Percentiles rank a stretch among this genome's conserved stretches.
Conservation (phyloP, 495 filamentous ascomycete genomes). For the Cercophora scortea region DNA sequence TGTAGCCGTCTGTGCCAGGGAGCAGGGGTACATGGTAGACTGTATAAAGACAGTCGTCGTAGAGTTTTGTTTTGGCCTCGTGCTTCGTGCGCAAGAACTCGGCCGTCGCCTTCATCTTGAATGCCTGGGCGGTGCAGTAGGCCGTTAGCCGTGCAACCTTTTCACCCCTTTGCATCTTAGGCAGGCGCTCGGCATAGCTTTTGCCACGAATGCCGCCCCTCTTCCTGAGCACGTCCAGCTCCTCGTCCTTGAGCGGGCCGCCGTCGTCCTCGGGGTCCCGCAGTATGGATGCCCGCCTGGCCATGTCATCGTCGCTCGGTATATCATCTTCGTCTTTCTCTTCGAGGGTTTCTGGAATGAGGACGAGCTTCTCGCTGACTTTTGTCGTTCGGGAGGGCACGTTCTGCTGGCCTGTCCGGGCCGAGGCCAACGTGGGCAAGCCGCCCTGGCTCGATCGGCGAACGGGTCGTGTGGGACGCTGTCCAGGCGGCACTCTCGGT, state of each 20-base stretch:
- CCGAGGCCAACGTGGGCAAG: constrained; percentile 33
- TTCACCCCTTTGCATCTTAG: constrained; percentile 79
- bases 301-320: constrained; percentile 41
- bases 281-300: constrained; percentile 27
- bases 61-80: constrained; percentile 93
- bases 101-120: constrained; percentile 76
- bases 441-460: constrained; percentile 30
- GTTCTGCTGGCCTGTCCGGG: constrained; percentile 55
- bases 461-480: constrained; percentile 44
- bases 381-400: constrained; percentile 86
- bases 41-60: constrained; percentile 94
- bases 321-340: constrained; percentile 48
- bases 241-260: constrained; percentile 71
- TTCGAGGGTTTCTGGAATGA: constrained; percentile 78
- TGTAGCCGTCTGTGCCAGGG: constrained; percentile 75
- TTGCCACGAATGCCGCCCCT: constrained; percentile 65
- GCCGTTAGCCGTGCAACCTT: constrained; percentile 86
- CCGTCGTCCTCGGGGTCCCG: constrained; percentile 52
- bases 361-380: constrained; percentile 86
- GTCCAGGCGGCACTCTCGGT: constrained; percentile 62
- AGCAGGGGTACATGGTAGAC: constrained; percentile 90
- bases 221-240: constrained; percentile 56
- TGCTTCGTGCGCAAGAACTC: constrained; percentile 84
- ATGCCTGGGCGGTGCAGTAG: constrained; percentile 93
- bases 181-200: constrained; percentile 89